Evolutionary conservation across 208 protist species (phyloP).

Genomic region (Wallacemonas sp.): DNA sequence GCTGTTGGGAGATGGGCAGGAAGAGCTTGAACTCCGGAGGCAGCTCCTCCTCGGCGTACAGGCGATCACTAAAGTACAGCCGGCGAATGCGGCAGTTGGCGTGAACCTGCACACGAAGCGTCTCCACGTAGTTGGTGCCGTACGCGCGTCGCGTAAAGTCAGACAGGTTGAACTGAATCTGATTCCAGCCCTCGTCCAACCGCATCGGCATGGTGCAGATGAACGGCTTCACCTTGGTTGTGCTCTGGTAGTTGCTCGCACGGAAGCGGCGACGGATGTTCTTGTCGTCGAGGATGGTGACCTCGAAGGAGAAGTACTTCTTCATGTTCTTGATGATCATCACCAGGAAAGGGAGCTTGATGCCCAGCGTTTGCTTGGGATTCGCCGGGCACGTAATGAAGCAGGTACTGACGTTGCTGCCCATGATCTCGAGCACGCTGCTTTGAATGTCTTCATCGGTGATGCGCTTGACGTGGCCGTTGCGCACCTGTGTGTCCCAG

Average conservation of each 20-base stretch:
- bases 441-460: constrained; percentile 99
- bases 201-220: constrained; percentile 99
- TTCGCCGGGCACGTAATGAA: constrained; percentile 98
- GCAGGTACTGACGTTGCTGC: constrained; percentile 97
- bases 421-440: constrained; percentile 98
- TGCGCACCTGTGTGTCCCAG: constrained; percentile 97
- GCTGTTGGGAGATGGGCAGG: constrained; percentile 90
- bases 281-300: constrained; percentile 99
- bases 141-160: constrained; percentile 99
- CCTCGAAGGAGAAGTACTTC: constrained; percentile 99
- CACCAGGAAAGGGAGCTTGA: constrained; percentile 99
- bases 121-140: constrained; percentile 99
- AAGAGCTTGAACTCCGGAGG: constrained; percentile 99
- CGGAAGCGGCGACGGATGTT: constrained; percentile 97
- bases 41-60: constrained; percentile 99
- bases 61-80: constrained; percentile 99
- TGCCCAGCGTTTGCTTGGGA: constrained; percentile 97
- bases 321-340: constrained; percentile 99
- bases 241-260: constrained; percentile 98
- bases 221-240: constrained; percentile 98
- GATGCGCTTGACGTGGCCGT: constrained; percentile 99
- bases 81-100: constrained; percentile 99
- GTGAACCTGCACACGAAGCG: constrained; percentile 97
- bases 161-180: constrained; percentile 99
- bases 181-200: constrained; percentile 99